phyloP scores from a whole-genome alignment of 345 rosid species.

The Gossypium arboreum region DNA sequence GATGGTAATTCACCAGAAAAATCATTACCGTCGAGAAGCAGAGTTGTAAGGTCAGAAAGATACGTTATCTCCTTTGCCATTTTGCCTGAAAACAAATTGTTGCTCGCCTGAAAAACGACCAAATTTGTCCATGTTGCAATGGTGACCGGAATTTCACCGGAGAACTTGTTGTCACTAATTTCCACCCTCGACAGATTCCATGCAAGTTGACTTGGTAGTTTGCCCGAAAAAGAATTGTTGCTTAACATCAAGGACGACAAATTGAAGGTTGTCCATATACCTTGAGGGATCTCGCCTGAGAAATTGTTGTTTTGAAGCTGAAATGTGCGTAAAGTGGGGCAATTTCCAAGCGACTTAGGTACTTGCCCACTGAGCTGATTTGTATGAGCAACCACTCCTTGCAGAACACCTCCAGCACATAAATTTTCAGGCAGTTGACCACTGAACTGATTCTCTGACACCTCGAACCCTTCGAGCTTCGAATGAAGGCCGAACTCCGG shows the following conservation, averaged over 20 bases:
- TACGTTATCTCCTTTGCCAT: slow-evolving; percentile 56
- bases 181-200: slow-evolving; percentile 70
- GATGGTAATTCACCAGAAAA: slow-evolving; percentile 69
- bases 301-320: slow-evolving; percentile 65
- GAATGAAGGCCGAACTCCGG: slow-evolving; percentile 63
- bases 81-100: slow-evolving; percentile 62
- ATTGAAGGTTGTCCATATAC: slow-evolving; percentile 55
- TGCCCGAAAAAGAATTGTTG: slow-evolving; percentile 63
- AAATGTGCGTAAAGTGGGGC: slow-evolving; percentile 47
- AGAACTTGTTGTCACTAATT: slow-evolving; percentile 60
- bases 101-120: slow-evolving; percentile 53
- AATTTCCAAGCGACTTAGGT: slow-evolving; percentile 62
- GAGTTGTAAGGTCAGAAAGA: slow-evolving; percentile 37
- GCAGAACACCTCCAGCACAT: slow-evolving; percentile 56
- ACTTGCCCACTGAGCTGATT: slow-evolving; percentile 68
- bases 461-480: slow-evolving; percentile 57
- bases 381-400: slow-evolving; percentile 52
- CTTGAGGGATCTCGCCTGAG: slow-evolving; percentile 70
- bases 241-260: slow-evolving; percentile 53
- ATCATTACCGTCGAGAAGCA: slow-evolving; percentile 54
- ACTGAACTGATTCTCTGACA: slow-evolving; percentile 52
- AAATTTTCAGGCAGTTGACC: slow-evolving; percentile 66
- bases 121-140: slow-evolving; percentile 52
- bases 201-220: slow-evolving; percentile 51
- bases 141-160: slow-evolving; percentile 59